Evolutionary conservation across 371 early-diverging fungal species (phyloP).

Genomic region (Mucor irregularis): DNA sequence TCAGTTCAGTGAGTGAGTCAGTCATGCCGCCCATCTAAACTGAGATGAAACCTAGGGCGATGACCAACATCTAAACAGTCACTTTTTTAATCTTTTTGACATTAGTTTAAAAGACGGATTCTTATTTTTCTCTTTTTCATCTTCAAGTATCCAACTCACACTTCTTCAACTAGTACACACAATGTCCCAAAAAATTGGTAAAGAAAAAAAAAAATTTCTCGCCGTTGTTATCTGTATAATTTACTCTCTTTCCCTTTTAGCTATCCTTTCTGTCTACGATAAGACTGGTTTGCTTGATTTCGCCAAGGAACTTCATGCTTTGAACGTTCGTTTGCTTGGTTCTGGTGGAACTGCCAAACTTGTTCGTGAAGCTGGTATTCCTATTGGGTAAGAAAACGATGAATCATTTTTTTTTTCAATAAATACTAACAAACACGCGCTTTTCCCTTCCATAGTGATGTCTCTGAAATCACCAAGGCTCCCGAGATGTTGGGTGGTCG

Average conservation of each 20-base stretch:
- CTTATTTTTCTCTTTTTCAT: background rate
- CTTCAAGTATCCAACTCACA: no score
- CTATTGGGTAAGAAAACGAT: constrained; percentile 68
- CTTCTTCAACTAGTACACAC: constrained; percentile 8
- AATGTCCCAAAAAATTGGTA: constrained; percentile 43
- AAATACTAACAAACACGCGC: no score
- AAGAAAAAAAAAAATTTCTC: background rate
- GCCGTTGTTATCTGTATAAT: background rate
- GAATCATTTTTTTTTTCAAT: background rate
- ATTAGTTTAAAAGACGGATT: background rate
- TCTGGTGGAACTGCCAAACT: constrained; percentile 95
- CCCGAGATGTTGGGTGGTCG: constrained; percentile 99
- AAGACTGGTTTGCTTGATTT: constrained; percentile 93
- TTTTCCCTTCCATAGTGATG: constrained; percentile 66
- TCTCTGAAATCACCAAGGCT: constrained; percentile 94
- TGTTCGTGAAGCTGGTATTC: constrained; percentile 85
- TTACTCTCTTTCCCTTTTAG: no score
- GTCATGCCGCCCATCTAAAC: no score
- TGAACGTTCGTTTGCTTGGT: constrained; percentile 84
- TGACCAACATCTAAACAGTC: constrained; percentile 24
- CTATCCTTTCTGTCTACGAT: constrained; percentile 96
- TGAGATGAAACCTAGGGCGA: no score
- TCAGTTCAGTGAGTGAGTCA: no score
- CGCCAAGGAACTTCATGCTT: constrained; percentile 76
- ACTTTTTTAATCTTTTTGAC: constrained; percentile 9